These are phyloP conservation scores for Heliosperma pusillum DNA, from an alignment of 148 eudicot species.

Conservation along the genomic window DNA sequence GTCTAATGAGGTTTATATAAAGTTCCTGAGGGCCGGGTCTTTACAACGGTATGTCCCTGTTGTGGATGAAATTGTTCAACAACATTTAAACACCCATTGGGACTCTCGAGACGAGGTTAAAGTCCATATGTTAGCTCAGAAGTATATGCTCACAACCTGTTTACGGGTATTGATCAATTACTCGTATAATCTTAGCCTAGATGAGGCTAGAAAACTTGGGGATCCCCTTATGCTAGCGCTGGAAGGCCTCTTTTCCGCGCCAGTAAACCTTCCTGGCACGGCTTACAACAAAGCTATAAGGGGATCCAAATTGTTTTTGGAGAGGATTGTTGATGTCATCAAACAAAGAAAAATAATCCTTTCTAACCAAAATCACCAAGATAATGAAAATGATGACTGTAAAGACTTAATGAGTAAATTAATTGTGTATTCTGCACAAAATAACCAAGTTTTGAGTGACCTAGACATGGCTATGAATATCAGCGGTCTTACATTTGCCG, in stretches of 20 bases:
- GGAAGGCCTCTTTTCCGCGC: neutral
- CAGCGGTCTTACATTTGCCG: constrained; percentile 14
- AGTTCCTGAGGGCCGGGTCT: neutral
- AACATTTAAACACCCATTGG: constrained; percentile 12
- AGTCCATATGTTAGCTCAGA: constrained; percentile 10
- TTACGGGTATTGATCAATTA: neutral
- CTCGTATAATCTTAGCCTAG: neutral
- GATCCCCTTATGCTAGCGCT: neutral
- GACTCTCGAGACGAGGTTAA: constrained; percentile 6
- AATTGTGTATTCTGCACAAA: neutral
- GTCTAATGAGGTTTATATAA: neutral
- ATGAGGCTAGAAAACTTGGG: neutral
- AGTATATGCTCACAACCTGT: constrained; percentile 9
- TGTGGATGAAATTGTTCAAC: neutral
- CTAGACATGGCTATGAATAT: constrained; percentile 21
- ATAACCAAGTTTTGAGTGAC: constrained; percentile 25
- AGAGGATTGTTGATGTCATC: neutral
- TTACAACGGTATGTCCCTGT: neutral
- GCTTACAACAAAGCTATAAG: neutral
- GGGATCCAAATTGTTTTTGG: neutral
- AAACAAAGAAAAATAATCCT: neutral
- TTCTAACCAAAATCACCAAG: neutral
- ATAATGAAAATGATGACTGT: neutral
- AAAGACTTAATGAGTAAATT: neutral
- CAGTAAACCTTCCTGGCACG: neutral